These are phyloP conservation scores for Metarhizium brunneum DNA, from an alignment of 2,329 filamentous ascomycete genomes.

Conservation along the genomic window DNA sequence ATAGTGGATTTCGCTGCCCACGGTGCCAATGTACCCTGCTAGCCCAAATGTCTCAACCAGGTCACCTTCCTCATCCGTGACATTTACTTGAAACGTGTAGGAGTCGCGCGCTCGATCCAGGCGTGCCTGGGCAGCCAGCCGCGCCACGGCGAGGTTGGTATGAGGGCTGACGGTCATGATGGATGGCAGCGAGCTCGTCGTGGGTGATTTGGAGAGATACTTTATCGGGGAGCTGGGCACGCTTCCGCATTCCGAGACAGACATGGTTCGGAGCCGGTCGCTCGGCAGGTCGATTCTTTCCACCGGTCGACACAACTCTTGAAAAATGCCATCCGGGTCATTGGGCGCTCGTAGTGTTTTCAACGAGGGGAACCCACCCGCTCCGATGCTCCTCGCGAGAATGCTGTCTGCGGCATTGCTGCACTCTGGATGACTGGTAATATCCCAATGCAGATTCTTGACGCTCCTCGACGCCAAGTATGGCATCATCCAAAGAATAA, in stretches of 20 bases:
- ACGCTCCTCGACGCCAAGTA: constrained; percentile 50
- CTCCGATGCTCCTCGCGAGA: constrained; percentile 53
- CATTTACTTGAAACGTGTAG: constrained; percentile 49
- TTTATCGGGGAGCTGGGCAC: constrained; percentile 17
- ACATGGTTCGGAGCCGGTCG: constrained; percentile 32
- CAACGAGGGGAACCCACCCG: constrained; percentile 54
- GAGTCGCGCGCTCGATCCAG: constrained; percentile 47
- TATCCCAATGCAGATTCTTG: constrained; percentile 53
- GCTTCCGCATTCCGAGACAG: constrained; percentile 10
- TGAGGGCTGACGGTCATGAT: constrained; percentile 17
- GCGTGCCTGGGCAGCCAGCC: constrained; percentile 55
- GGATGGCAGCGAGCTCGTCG: constrained; percentile 21
- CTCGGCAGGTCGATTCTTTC: constrained; percentile 42
- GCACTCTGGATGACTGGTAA: constrained; percentile 39
- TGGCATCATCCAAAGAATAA: constrained; percentile 51
- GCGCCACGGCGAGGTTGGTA: constrained; percentile 40
- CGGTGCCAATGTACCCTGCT: constrained; percentile 51
- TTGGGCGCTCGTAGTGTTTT: constrained; percentile 52
- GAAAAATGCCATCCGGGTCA: constrained; percentile 61
- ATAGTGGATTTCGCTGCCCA: constrained; percentile 52
- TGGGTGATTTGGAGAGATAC: constrained; percentile 25
- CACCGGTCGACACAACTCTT: constrained; percentile 56
- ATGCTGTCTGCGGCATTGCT: constrained; percentile 47
- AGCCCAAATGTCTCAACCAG: constrained; percentile 44
- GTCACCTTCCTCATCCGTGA: constrained; percentile 43